Evolutionary conservation across 2,329 filamentous ascomycete genomes (phyloP).

Genomic region (Chrysoporthe deuterocubensis): DNA sequence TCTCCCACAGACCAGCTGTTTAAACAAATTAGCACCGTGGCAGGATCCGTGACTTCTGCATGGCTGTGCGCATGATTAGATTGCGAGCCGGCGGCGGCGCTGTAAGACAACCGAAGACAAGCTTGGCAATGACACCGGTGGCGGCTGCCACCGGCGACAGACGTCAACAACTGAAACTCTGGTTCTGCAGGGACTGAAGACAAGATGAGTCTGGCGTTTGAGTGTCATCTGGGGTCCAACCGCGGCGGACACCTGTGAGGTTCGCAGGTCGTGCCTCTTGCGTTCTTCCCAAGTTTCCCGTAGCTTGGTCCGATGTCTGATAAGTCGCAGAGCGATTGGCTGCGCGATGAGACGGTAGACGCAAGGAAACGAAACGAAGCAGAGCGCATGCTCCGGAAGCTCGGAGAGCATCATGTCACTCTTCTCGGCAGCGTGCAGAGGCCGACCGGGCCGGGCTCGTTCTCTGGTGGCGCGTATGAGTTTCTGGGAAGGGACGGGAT

Average conservation of each 20-base stretch:
- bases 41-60: background rate
- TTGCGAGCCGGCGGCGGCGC: background rate
- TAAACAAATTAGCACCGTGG: background rate
- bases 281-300: slow-evolving; percentile 19
- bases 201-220: slow-evolving; percentile 26
- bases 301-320: slow-evolving; percentile 15
- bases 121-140: slow-evolving; percentile 22
- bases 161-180: slow-evolving; percentile 25
- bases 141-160: slow-evolving; percentile 24
- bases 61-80: background rate
- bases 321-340: slow-evolving; percentile 26
- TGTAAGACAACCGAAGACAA: slow-evolving; percentile 1
- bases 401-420: background rate
- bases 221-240: slow-evolving; percentile 25
- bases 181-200: slow-evolving; percentile 21
- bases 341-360: slow-evolving; percentile 22
- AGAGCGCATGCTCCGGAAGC: background rate
- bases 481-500: slow-evolving; percentile 11
- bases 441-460: slow-evolving; percentile 5
- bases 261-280: slow-evolving; percentile 22
- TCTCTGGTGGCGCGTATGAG: slow-evolving; percentile 18
- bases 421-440: slow-evolving; percentile 7
- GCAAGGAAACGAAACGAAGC: slow-evolving; percentile 24
- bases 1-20: background rate
- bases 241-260: slow-evolving; percentile 13